A percentile compares a stretch with the other conserved stretches of the same genome.
These are phyloP conservation scores for Labyrinthula sp. DNA, from an alignment of 352 stramenopile genomes.

Conservation along the genomic window DNA sequence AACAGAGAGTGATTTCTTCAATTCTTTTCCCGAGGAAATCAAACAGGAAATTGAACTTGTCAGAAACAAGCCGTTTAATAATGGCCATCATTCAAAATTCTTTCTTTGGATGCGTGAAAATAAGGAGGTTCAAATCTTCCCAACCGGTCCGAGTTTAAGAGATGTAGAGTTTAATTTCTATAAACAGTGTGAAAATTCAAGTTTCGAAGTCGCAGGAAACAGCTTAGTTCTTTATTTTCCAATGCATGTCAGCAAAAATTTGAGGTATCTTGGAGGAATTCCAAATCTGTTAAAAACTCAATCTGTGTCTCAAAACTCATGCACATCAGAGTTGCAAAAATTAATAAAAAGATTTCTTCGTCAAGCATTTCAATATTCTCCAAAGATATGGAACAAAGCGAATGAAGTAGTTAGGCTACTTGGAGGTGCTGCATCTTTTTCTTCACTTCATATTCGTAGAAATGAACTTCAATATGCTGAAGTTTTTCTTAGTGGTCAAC, in stretches of 20 bases:
- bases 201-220: neutral
- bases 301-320: too few species aligned
- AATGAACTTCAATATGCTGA: slow-evolving; percentile 30
- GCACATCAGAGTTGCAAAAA: neutral
- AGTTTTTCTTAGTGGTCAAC: neutral
- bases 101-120: slow-evolving; percentile 22
- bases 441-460: slow-evolving; percentile 12
- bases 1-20: slow-evolving; percentile 41
- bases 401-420: slow-evolving; percentile 1
- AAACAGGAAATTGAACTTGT: slow-evolving; percentile 21
- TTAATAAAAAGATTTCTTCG: slow-evolving; percentile 11
- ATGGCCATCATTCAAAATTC: slow-evolving; percentile 20
- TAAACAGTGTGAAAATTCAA: too few species aligned
- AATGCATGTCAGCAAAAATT: slow-evolving; percentile 10
- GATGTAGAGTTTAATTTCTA: slow-evolving; percentile 13
- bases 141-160: slow-evolving; percentile 5
- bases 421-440: slow-evolving; percentile 3
- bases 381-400: slow-evolving; percentile 4
- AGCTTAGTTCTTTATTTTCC: slow-evolving; percentile 15
- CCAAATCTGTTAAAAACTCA: slow-evolving; percentile 4
- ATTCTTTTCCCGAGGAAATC: too few species aligned
- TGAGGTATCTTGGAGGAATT: slow-evolving; percentile 12
- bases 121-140: slow-evolving; percentile 5
- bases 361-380: slow-evolving; percentile 3
- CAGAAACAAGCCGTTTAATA: slow-evolving; percentile 4